Conservation (phyloP, 768 basidiomycete genomes). For the Pholiota molesta region DNA sequence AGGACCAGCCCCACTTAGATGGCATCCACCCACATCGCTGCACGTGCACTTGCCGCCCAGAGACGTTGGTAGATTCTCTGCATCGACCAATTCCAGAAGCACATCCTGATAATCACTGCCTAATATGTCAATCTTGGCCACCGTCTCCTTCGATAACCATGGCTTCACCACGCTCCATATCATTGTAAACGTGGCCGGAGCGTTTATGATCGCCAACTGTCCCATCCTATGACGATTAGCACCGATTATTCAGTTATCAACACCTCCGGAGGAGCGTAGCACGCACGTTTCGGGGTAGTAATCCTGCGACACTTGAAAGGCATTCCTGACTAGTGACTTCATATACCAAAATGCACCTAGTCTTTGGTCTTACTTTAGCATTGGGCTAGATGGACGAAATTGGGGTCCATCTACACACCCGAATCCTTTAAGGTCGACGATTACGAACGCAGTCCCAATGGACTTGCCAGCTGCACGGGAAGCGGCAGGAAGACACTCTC, state of each 20-base stretch:
- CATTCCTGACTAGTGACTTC: slow-evolving; percentile 59
- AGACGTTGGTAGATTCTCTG: slow-evolving; percentile 59
- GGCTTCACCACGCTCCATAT: slow-evolving; percentile 73
- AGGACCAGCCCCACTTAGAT: slow-evolving; percentile 65
- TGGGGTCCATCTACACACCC: slow-evolving; percentile 44
- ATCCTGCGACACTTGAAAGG: slow-evolving; percentile 78
- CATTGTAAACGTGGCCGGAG: slow-evolving; percentile 70
- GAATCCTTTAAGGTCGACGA: slow-evolving; percentile 74
- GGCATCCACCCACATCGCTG: slow-evolving; percentile 55
- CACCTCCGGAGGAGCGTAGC: neutral
- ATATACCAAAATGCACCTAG: slow-evolving; percentile 77
- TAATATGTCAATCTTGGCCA: slow-evolving; percentile 66
- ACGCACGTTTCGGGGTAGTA: slow-evolving; percentile 76
- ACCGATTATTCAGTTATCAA: slow-evolving; percentile 5
- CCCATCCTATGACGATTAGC: slow-evolving; percentile 58
- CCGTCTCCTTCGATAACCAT: slow-evolving; percentile 76
- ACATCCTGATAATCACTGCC: slow-evolving; percentile 60
- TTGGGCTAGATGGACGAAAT: neutral
- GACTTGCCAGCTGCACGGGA: slow-evolving; percentile 53
- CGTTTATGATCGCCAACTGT: slow-evolving; percentile 70
- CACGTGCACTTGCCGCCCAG: slow-evolving; percentile 75
- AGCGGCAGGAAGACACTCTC: slow-evolving; percentile 71
- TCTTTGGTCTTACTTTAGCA: slow-evolving; percentile 34
- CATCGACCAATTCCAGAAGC: slow-evolving; percentile 62
- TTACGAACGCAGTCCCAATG: slow-evolving; percentile 58